phyloP scores from a whole-genome alignment of 2,329 filamentous ascomycete species.

The Colletotrichum sp. region DNA sequence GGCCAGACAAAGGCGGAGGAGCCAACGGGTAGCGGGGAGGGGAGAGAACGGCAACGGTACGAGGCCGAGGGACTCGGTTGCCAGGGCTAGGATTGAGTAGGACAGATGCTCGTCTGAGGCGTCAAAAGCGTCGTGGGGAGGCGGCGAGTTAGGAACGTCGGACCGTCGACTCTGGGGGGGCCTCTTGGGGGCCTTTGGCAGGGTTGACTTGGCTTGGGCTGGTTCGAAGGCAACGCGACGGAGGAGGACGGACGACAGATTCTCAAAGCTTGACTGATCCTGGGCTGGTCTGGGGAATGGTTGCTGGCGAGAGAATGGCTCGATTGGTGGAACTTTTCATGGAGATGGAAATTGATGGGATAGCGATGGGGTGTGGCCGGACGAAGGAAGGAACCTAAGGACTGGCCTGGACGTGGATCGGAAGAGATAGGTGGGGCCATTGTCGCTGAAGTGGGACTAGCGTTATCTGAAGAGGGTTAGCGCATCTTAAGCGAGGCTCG shows the following conservation, averaged over 20 bases:
- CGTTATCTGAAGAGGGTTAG: background rate
- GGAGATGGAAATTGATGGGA: background rate
- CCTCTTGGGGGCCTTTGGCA: background rate
- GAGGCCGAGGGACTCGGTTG: background rate
- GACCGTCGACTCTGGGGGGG: conserved; percentile 13
- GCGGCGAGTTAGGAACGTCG: conserved; percentile 10
- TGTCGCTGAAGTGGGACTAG: background rate
- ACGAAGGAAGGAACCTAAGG: background rate
- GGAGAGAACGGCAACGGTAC: background rate
- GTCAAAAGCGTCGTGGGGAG: background rate
- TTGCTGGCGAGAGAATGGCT: background rate
- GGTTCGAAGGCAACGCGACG: background rate
- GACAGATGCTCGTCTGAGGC: background rate
- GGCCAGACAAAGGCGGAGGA: background rate
- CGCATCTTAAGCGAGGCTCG: background rate
- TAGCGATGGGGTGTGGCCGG: background rate
- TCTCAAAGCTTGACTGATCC: background rate
- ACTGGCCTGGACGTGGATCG: background rate
- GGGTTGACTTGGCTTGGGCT: background rate
- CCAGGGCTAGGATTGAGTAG: background rate
- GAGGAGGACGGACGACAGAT: background rate
- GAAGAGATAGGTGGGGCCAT: background rate
- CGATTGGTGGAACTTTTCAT: conserved; percentile 20
- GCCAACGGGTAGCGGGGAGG: background rate
- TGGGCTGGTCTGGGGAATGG: background rate